Evolutionary conservation across 129 eudicot genomes (phyloP).

Genomic region (Cynara cardunculus): DNA sequence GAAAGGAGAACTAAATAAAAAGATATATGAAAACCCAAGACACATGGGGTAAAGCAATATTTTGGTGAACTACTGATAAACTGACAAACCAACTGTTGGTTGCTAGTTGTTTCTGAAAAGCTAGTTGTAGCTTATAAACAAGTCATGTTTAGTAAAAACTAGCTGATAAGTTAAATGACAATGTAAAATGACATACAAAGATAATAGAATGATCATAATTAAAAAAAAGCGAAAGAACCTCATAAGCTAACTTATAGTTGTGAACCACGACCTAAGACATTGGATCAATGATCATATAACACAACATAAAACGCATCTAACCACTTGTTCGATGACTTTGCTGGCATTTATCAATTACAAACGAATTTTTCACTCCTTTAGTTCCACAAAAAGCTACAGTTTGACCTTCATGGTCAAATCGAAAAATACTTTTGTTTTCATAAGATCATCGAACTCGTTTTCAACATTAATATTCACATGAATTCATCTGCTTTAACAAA

Average conservation of each 20-base stretch:
- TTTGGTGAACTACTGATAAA: not conserved
- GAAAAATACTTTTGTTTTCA: not conserved
- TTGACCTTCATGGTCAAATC: no score
- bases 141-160: no score
- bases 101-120: no score
- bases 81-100: no score
- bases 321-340: not conserved
- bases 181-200: no score
- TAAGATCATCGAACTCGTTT: not conserved
- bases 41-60: not conserved
- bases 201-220: no score
- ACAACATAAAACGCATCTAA: not conserved
- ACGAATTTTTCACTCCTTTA: not conserved
- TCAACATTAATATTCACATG: not conserved
- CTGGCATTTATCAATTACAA: not conserved
- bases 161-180: no score
- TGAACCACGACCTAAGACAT: not conserved
- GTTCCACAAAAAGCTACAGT: not conserved
- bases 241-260: no score
- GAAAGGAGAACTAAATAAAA: not conserved
- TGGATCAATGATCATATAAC: not conserved
- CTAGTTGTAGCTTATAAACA: not conserved
- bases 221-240: no score
- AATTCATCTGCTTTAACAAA: not conserved
- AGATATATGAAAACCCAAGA: not conserved